phyloP scores from a whole-genome alignment of 2,329 filamentous ascomycete species.

The Aspergillus fischeri region DNA sequence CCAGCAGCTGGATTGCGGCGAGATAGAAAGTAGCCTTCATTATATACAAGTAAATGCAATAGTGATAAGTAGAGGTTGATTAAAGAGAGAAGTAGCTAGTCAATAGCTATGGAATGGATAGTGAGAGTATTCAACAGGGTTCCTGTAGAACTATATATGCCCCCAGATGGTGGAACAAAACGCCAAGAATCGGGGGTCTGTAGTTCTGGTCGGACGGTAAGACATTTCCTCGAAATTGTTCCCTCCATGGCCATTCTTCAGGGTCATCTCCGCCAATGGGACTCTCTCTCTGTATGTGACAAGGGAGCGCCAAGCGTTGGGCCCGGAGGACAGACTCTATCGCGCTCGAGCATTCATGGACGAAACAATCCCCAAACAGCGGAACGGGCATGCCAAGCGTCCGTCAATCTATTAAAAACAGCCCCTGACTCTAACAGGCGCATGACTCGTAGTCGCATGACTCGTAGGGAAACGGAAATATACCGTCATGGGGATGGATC shows the following conservation, averaged over 20 bases:
- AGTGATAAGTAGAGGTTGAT: neutral
- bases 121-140: neutral
- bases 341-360: neutral
- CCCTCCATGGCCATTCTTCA: neutral
- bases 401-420: neutral
- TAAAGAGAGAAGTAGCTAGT: neutral
- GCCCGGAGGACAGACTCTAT: neutral
- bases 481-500: neutral
- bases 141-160: neutral
- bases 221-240: neutral
- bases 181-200: neutral
- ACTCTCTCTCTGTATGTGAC: neutral
- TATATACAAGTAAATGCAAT: neutral
- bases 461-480: too few species aligned
- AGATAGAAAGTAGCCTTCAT: conserved; percentile 13
- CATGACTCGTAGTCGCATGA: neutral
- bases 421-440: neutral
- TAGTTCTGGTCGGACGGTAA: neutral
- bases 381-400: neutral
- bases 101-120: neutral
- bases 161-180: neutral
- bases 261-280: neutral
- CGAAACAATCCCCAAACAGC: neutral
- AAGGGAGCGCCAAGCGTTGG: neutral
- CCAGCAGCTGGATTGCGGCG: conserved; percentile 15